Base-by-base conservation (phyloP, 1,139 yeast species). In the Suhomyces coccinellae region DNA sequence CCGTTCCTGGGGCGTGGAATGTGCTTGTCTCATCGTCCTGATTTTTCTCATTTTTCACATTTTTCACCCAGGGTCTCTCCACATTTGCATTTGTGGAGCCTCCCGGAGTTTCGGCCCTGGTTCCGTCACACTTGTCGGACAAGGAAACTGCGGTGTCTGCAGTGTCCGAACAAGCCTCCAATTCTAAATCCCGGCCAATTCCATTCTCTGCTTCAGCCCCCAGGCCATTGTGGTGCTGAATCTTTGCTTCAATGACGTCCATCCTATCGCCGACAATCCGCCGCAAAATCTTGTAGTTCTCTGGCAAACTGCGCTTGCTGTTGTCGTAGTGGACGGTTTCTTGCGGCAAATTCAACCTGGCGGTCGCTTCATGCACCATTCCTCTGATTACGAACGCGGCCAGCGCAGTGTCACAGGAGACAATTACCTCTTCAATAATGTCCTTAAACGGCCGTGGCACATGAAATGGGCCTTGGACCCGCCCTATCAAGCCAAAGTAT, bases 231-330 rank as follows among this genome's bases (percentile, higher is more conserved):
- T 34, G 28, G 31, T 39, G 31, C n/a, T 34, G 45, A 6, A 42
- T 28, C 31, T 26, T 31, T 10, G 53, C 47, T 38, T 49, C 47
- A 15, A 38, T n/a, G 7, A 33, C 16, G 38, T 43, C 49, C 50
- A 49, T 38, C 4, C 35, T 27, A 12, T 41, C 44, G 8, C 63
- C 58, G 5, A 63, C 54, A 2, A 67, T 46, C 38, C 66, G 48
- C 33, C 64, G 52, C 37, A 67, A 40, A 6, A 67, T 67, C 38
- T 61, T 59, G 50, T 63, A 65, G 46, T 60, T 55, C 42, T 69
- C 73, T 1, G 67, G 58, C 6, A 55, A 44, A n/a, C 48, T 39
- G 3, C 15, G 44, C 36, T 45, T 47, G 32, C 44, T 43, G 17
- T 44, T 46, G 20, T 46, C 48, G 40, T 52, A 53, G 30, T 37